Conservation (phyloP, 352 stramenopile genomes). For the Blastocystis sp. region DNA sequence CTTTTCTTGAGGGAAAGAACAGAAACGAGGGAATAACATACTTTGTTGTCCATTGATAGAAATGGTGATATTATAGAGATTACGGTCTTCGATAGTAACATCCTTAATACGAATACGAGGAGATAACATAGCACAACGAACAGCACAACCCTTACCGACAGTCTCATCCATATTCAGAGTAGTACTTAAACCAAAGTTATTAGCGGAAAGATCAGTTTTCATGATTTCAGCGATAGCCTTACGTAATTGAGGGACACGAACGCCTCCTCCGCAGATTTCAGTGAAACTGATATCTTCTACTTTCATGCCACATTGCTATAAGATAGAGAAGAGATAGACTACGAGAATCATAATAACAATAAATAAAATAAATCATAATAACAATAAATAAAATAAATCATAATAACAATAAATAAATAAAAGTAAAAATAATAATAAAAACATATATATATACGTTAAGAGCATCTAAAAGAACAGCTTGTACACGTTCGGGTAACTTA, state of each 20-base stretch:
- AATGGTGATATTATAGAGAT: slow-evolving; percentile 68
- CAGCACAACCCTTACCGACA: slow-evolving; percentile 76
- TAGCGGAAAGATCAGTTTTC: slow-evolving; percentile 55
- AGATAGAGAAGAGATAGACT: too few species aligned
- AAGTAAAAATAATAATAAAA: too few species aligned
- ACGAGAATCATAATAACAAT: too few species aligned
- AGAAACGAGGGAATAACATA: too few species aligned
- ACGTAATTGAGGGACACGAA: slow-evolving; percentile 83
- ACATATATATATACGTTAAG: too few species aligned
- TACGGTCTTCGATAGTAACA: slow-evolving; percentile 57
- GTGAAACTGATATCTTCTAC: slow-evolving; percentile 65
- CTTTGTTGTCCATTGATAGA: too few species aligned
- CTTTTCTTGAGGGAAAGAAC: too few species aligned
- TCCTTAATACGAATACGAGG: slow-evolving; percentile 82
- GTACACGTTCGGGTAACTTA: slow-evolving; percentile 12
- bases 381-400: too few species aligned
- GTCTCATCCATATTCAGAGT: slow-evolving; percentile 97
- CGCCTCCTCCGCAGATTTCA: slow-evolving; percentile 83
- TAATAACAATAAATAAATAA: too few species aligned
- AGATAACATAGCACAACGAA: slow-evolving; percentile 92
- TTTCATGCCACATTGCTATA: slow-evolving; percentile 62
- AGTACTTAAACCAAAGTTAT: slow-evolving; percentile 75
- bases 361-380: too few species aligned
- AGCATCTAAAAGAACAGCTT: slow-evolving; percentile 5
- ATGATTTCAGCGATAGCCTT: slow-evolving; percentile 67